Evolutionary conservation across 345 rosid genomes (phyloP), one percentile per base, ranked within the genome.

Genomic region (Eucalyptus fibrosa): DNA sequence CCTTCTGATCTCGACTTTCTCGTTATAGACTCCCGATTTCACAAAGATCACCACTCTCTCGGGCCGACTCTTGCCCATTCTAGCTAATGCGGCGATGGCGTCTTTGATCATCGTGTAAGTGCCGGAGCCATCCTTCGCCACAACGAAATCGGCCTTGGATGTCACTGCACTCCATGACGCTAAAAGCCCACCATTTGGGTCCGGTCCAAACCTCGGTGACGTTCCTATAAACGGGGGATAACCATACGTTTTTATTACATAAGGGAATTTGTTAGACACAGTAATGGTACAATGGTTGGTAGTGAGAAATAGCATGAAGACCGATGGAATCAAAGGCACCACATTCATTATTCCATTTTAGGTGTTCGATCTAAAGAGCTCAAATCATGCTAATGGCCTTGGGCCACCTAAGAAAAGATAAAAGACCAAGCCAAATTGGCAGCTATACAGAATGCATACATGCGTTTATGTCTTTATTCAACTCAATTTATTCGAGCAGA

Each of bases 11-110:
- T 94, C 96, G 2, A 97, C 95, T 26, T 91, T 94, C 88, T 97
- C 98, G 21, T 91, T 88, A 81, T 96, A 96, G 12, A 94, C 95
- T 51, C 99, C 98, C 6, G 97, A 93, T 92, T 94, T 95, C 67
- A 96, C 95, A 87, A 94, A 88, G 34, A 95, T 89, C 50, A 95
- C 90, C 32, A 93, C 92, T 90, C 98, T 93, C 40, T 45, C 37
- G 9, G 89, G 72, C 80, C 95, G 94, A 18, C 49, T 80, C 18
- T 88, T 18, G 47, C 92, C 94, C 91, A 91, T 89, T 90, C 90
- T 89, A n/a, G 91, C 92, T 42, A 95, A 90, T 4, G 94, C 93
- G 26, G 87, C 90, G 86, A 95, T 17, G 9, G 95, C 95, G 1
- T 91, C 94, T 7, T 94, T 93, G 50, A 94, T 93, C 50, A 94